Conservation (phyloP, 1,139 yeast species). For the Blastobotrys arbuscula region DNA sequence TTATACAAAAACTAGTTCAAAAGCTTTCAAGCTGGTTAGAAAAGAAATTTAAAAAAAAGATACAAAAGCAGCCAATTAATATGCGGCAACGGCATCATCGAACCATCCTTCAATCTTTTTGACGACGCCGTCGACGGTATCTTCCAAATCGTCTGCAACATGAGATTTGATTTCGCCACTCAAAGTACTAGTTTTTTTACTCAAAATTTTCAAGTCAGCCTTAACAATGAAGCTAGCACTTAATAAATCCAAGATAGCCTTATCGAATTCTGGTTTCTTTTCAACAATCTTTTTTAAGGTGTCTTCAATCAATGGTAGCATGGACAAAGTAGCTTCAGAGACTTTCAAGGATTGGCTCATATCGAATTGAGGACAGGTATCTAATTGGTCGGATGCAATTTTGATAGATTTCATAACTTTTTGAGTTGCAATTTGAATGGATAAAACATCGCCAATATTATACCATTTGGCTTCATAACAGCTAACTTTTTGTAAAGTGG, state of each 20-base stretch:
- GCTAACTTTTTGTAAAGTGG: background rate
- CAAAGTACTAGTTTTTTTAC: constrained; percentile 15
- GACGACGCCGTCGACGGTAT: constrained; percentile 15
- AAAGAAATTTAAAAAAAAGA: background rate
- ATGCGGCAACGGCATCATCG: constrained; percentile 10
- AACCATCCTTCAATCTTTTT: constrained; percentile 21
- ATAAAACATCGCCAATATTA: constrained; percentile 17
- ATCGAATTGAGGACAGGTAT: constrained; percentile 10
- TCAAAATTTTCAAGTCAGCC: constrained; percentile 15
- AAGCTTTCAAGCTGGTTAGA: background rate
- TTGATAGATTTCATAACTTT: constrained; percentile 13
- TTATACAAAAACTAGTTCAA: no score
- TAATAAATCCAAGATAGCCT: constrained; percentile 18
- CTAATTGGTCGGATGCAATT: constrained; percentile 13
- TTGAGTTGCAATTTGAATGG: constrained; percentile 15
- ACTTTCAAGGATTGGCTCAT: constrained; percentile 14
- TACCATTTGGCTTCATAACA: constrained; percentile 13
- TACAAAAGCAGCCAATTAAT: background rate
- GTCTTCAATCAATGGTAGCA: constrained; percentile 18
- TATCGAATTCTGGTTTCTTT: constrained; percentile 21
- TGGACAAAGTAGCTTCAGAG: constrained; percentile 14
- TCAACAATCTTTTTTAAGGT: constrained; percentile 16
- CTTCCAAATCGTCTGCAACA: constrained; percentile 11
- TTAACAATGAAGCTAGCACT: constrained; percentile 20
- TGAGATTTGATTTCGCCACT: constrained; percentile 15